These are phyloP conservation scores for Carex kokanica DNA, from an alignment of 176 grass and related monocot genomes.

Conservation along the genomic window DNA sequence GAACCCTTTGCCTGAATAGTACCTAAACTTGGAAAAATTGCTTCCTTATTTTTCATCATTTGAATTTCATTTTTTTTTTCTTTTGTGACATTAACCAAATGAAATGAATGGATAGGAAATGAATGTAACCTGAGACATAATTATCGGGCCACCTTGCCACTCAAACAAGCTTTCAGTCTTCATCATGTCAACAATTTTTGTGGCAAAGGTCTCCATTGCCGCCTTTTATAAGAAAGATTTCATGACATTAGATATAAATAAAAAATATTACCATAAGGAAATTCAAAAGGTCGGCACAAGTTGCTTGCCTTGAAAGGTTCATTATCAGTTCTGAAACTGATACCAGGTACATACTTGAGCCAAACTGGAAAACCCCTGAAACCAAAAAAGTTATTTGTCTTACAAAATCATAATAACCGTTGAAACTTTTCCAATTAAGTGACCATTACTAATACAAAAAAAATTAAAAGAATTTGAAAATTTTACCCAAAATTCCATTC, in stretches of 20 bases:
- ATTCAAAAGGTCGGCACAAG: not conserved
- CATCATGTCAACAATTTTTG: conserved; percentile 92
- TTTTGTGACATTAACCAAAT: not conserved
- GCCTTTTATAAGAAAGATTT: conserved; percentile 39
- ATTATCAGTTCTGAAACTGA: conserved; percentile 93
- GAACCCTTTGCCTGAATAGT: not conserved
- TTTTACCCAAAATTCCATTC: conserved; percentile 99
- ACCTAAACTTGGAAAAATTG: not conserved
- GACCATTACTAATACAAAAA: not conserved
- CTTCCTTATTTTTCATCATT: not conserved
- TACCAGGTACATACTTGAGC: conserved; percentile 97
- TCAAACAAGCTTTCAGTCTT: conserved; percentile 80
- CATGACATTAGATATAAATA: conserved; percentile 9
- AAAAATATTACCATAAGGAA: conserved; percentile 6
- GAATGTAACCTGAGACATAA: conserved; percentile 72
- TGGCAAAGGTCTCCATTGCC: conserved; percentile 93
- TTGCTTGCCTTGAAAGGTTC: conserved; percentile 89
- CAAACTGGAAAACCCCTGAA: conserved; percentile 94
- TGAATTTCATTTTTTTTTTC: not conserved
- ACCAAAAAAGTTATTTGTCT: conserved; percentile 3
- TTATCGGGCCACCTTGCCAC: conserved; percentile 96
- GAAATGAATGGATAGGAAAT: not conserved
- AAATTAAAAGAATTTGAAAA: not conserved
- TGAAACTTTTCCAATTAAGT: not conserved
- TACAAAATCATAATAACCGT: not conserved